phyloP scores from a whole-genome alignment of 306 rosid genomes.

The Sindora glabra region DNA sequence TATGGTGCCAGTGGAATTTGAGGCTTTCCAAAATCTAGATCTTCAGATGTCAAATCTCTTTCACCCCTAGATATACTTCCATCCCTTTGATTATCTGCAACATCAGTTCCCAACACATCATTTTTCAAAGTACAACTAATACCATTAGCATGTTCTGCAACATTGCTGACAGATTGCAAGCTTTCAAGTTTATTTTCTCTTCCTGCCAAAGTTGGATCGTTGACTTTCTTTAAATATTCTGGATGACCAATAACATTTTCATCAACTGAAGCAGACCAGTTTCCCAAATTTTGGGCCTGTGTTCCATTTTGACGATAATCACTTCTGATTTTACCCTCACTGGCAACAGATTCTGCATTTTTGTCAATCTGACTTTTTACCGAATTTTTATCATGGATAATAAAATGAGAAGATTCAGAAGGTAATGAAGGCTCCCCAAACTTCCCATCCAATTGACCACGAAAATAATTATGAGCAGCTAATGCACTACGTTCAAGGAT shows the following conservation, averaged over 20 bases:
- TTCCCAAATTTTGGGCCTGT: slow-evolving; percentile 14
- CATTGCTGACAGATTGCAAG: slow-evolving; percentile 11
- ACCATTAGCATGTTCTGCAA: slow-evolving; percentile 17
- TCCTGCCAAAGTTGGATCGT: slow-evolving; percentile 18
- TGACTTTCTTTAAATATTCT: slow-evolving; percentile 9
- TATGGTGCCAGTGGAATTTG: slow-evolving; percentile 24
- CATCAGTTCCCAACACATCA: slow-evolving; percentile 20
- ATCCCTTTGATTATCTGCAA: slow-evolving; percentile 16
- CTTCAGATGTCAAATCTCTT: slow-evolving; percentile 27
- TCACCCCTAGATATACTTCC: slow-evolving; percentile 22
- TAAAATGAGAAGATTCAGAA: slow-evolving; percentile 20
- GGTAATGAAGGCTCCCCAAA: slow-evolving; percentile 32
- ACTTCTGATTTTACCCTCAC: slow-evolving; percentile 14
- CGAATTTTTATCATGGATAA: slow-evolving; percentile 29
- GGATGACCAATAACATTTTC: slow-evolving; percentile 19
- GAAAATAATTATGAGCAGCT: slow-evolving; percentile 58
- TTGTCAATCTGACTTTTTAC: slow-evolving; percentile 39
- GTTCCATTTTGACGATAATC: slow-evolving; percentile 15
- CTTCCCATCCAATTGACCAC: slow-evolving; percentile 34
- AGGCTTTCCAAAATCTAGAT: slow-evolving; percentile 20
- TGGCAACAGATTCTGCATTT: slow-evolving; percentile 19
- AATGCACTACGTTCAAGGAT: slow-evolving; percentile 60
- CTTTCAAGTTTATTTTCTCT: slow-evolving; percentile 28
- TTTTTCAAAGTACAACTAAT: slow-evolving; percentile 24
- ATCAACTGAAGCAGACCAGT: slow-evolving; percentile 11